These are phyloP conservation scores for Naegleria fowleri DNA, from an alignment of 208 protist species.

Conservation along the genomic window DNA sequence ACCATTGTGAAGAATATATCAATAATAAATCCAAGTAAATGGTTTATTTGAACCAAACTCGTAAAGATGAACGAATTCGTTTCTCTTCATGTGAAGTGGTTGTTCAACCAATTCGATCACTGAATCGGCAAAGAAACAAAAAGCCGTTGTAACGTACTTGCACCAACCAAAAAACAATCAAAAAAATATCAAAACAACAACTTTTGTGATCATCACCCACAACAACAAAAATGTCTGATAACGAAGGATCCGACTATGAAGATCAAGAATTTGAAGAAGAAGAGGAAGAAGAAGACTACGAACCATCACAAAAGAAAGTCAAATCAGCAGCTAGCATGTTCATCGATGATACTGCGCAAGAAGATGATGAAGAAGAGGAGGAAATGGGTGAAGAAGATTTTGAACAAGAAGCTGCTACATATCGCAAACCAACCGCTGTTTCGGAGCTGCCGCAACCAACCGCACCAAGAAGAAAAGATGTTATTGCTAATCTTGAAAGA, in stretches of 20 bases:
- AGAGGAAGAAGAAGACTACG: conserved; percentile 3
- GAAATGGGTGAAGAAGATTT: background rate
- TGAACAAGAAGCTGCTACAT: background rate
- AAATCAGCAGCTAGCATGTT: background rate
- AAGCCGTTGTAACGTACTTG: too few relatives aligned
- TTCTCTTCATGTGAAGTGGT: too few relatives aligned
- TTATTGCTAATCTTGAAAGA: background rate
- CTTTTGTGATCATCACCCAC: background rate
- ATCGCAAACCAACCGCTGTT: background rate
- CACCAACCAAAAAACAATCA: too few relatives aligned
- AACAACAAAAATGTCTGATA: background rate
- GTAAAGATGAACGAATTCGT: too few relatives aligned
- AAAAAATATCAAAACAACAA: background rate
- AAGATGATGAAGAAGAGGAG: conserved; percentile 23
- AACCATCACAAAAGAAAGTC: background rate
- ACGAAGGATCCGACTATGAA: background rate
- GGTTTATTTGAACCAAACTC: too few relatives aligned
- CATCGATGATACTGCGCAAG: background rate
- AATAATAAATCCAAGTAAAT: background rate
- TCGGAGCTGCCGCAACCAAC: background rate
- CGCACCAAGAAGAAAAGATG: too few relatives aligned
- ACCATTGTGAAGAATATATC: background rate
- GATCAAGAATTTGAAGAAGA: background rate
- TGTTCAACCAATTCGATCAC: too few relatives aligned
- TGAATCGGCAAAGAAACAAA: too few relatives aligned